Evolutionary conservation across 1,139 yeast species (phyloP).

Genomic region (Geotrichum fermentans): DNA sequence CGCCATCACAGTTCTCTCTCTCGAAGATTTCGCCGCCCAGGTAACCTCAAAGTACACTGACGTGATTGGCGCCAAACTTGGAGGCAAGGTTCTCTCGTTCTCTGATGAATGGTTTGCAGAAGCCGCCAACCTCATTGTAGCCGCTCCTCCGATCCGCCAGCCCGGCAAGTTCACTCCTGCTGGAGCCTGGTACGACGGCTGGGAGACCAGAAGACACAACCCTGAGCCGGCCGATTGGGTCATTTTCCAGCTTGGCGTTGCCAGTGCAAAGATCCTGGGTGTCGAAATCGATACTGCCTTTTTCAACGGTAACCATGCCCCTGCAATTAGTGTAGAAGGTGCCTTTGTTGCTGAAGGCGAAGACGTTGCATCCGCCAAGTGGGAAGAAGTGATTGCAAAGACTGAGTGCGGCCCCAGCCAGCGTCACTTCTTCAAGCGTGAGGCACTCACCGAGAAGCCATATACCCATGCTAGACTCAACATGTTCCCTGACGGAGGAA

Average conservation of each 20-base stretch:
- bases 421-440: slow-evolving; percentile 70
- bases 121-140: slow-evolving; percentile 81
- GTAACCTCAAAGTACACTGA: slow-evolving; percentile 32
- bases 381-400: slow-evolving; percentile 68
- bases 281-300: slow-evolving; percentile 89
- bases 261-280: slow-evolving; percentile 72
- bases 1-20: slow-evolving; percentile 6
- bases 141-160: slow-evolving; percentile 73
- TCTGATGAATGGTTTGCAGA: slow-evolving; percentile 96
- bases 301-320: slow-evolving; percentile 94
- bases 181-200: slow-evolving; percentile 97
- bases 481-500: slow-evolving; percentile 97
- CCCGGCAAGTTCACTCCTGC: slow-evolving; percentile 71
- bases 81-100: slow-evolving; percentile 62
- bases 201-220: slow-evolving; percentile 97
- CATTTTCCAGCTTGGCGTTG: slow-evolving; percentile 72
- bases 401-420: slow-evolving; percentile 84
- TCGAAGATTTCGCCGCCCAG: slow-evolving; percentile 16
- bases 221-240: slow-evolving; percentile 82
- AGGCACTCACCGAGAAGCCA: slow-evolving; percentile 50
- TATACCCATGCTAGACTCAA: slow-evolving; percentile 78
- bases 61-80: slow-evolving; percentile 79
- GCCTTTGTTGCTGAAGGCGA: slow-evolving; percentile 39
- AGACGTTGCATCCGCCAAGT: slow-evolving; percentile 40
- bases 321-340: slow-evolving; percentile 81